Conservation (phyloP, 306 rosid species). For the Cucurbita pepo region DNA sequence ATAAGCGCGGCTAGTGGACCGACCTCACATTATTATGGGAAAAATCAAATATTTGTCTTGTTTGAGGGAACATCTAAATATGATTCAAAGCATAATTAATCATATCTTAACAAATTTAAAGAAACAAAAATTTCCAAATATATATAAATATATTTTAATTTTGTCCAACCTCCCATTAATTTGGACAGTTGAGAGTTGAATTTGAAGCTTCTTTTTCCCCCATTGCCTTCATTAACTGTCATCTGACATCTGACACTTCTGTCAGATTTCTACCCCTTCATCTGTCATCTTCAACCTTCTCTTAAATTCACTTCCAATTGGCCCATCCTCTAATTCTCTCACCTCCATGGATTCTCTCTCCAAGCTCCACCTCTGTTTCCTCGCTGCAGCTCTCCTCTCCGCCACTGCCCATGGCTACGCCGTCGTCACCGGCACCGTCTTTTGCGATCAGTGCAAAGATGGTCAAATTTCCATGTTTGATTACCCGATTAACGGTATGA, state of each 20-base stretch:
- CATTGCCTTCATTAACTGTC: not conserved
- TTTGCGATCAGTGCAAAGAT: conserved; percentile 90
- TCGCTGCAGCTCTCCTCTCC: conserved; percentile 23
- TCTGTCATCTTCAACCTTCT: conserved; percentile 1
- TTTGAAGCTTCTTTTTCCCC: not conserved
- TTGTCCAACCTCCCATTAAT: conserved; percentile 14
- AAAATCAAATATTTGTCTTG: not conserved
- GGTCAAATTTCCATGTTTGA: conserved; percentile 62
- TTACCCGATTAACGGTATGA: conserved; percentile 60
- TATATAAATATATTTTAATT: not conserved
- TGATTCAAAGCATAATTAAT: not conserved
- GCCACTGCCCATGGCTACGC: conserved; percentile 31
- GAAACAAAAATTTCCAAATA: not conserved
- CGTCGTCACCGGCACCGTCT: conserved; percentile 63
- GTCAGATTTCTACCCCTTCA: conserved; percentile 9
- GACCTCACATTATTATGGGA: too few species aligned
- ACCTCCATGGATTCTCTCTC: conserved; percentile 33
- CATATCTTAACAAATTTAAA: not conserved
- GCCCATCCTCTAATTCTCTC: not conserved
- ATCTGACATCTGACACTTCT: not conserved
- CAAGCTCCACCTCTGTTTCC: conserved; percentile 12
- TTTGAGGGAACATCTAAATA: not conserved
- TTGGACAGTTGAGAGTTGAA: conserved; percentile 52
- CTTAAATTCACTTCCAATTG: not conserved
- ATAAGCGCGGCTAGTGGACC: too few species aligned